phyloP scores from a whole-genome alignment of 2,329 filamentous ascomycete species.

The Chaetomiaceae sp. region DNA sequence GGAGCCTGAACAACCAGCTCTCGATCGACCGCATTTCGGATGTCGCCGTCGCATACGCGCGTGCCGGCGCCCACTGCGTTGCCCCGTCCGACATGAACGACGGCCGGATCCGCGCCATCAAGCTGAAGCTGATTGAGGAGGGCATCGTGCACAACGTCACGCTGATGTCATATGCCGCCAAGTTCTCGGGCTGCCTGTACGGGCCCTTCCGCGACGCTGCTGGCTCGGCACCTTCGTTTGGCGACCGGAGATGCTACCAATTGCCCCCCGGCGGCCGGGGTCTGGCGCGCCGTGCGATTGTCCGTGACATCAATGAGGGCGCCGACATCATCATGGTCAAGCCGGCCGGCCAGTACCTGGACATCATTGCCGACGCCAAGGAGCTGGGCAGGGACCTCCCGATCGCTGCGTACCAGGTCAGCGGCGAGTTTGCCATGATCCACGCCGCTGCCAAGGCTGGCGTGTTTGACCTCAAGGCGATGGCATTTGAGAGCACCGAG shows the following conservation, averaged over 20 bases:
- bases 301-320: slow-evolving; percentile 85
- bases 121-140: slow-evolving; percentile 93
- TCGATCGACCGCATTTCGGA: slow-evolving; percentile 94
- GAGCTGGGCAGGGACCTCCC: slow-evolving; percentile 88
- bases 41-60: slow-evolving; percentile 96
- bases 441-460: slow-evolving; percentile 92
- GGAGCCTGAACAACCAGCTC: slow-evolving; percentile 84
- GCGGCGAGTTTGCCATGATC: slow-evolving; percentile 97
- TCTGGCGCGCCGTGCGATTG: slow-evolving; percentile 83
- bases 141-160: slow-evolving; percentile 87
- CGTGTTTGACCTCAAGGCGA: slow-evolving; percentile 89
- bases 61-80: slow-evolving; percentile 92
- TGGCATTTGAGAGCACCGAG: slow-evolving; percentile 93
- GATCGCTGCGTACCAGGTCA: slow-evolving; percentile 93
- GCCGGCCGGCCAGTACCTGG: slow-evolving; percentile 89
- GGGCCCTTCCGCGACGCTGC: slow-evolving; percentile 96
- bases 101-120: slow-evolving; percentile 93
- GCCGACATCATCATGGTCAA: slow-evolving; percentile 99
- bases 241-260: slow-evolving; percentile 95
- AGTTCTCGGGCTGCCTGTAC: slow-evolving; percentile 95
- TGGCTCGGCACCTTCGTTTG: slow-evolving; percentile 84
- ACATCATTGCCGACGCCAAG: slow-evolving; percentile 97
- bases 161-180: slow-evolving; percentile 97
- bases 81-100: slow-evolving; percentile 99
- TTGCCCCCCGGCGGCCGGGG: slow-evolving; percentile 88